phyloP scores from a whole-genome alignment of 768 basidiomycete species.

The Plicaturopsis crispa region DNA sequence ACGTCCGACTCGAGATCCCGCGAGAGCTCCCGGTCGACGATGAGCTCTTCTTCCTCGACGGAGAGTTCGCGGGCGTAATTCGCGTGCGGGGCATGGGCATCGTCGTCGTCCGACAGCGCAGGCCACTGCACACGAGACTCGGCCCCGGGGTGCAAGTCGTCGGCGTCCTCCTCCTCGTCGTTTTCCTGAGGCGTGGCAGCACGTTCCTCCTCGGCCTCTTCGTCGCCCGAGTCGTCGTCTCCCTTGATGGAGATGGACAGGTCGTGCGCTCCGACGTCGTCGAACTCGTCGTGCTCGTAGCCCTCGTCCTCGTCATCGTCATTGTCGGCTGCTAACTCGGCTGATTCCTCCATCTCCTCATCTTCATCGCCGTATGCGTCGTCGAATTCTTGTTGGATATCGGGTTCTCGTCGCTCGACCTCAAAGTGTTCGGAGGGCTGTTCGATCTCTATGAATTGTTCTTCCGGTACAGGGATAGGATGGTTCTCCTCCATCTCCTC shows the following conservation, averaged over 20 bases:
- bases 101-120: constrained; percentile 3
- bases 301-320: constrained; percentile 4
- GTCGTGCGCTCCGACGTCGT: constrained; percentile 1
- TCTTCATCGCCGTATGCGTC: too few species aligned
- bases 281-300: background rate
- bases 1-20: constrained; percentile 16
- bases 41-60: constrained; percentile 12
- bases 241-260: constrained; percentile 3
- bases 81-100: constrained; percentile 6
- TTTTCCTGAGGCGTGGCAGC: constrained; percentile 13
- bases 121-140: constrained; percentile 1
- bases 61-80: background rate
- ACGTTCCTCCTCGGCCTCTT: constrained; percentile 17
- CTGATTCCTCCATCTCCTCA: constrained; percentile 15
- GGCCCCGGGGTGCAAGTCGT: background rate
- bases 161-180: background rate
- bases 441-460: constrained; percentile 2
- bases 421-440: background rate
- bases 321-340: constrained; percentile 1
- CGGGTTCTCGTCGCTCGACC: background rate
- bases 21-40: constrained; percentile 29
- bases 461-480: constrained; percentile 1
- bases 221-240: constrained; percentile 11
- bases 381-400: constrained; percentile 3
- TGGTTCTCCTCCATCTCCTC: constrained; percentile 12